Percentiles rank a stretch among this genome's conserved stretches.
Evolutionary conservation across 225 moss, liverwort and hornwort species (phyloP).

Genomic region (Bryum argenteum): DNA sequence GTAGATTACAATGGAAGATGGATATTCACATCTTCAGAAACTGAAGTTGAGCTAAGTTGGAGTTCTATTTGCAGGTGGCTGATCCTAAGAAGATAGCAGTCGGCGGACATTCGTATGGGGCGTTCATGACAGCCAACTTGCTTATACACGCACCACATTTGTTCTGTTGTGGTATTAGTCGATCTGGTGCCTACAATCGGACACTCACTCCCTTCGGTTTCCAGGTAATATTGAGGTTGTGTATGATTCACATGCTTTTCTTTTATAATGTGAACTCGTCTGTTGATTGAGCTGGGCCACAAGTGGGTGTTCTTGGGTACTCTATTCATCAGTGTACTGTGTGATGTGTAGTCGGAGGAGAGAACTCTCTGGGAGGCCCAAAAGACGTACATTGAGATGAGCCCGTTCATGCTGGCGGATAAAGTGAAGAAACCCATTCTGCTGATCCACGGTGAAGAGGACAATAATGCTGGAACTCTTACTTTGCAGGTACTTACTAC

Average conservation of each 20-base stretch:
- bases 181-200: constrained; percentile 89
- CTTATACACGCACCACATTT: constrained; percentile 79
- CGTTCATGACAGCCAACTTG: constrained; percentile 95
- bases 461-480: constrained; percentile 95
- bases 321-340: not conserved
- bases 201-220: constrained; percentile 91
- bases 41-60: not conserved
- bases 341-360: constrained; percentile 72
- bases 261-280: not conserved
- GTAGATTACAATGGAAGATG: no score
- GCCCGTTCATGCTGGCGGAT: constrained; percentile 91
- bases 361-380: constrained; percentile 95
- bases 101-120: constrained; percentile 90
- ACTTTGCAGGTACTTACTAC: constrained; percentile 67
- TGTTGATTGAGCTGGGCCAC: constrained; percentile 1
- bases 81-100: constrained; percentile 75
- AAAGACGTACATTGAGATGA: constrained; percentile 90
- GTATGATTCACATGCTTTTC: not conserved
- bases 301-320: not conserved
- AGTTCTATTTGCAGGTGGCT: constrained; percentile 54
- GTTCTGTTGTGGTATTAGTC: constrained; percentile 83
- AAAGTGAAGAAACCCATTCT: constrained; percentile 90
- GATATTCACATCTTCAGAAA: not conserved
- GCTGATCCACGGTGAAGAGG: constrained; percentile 96
- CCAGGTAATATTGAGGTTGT: constrained; percentile 53